Evolutionary conservation across 495 filamentous ascomycete species (phyloP).

Genomic region (Xylaria palmicola): DNA sequence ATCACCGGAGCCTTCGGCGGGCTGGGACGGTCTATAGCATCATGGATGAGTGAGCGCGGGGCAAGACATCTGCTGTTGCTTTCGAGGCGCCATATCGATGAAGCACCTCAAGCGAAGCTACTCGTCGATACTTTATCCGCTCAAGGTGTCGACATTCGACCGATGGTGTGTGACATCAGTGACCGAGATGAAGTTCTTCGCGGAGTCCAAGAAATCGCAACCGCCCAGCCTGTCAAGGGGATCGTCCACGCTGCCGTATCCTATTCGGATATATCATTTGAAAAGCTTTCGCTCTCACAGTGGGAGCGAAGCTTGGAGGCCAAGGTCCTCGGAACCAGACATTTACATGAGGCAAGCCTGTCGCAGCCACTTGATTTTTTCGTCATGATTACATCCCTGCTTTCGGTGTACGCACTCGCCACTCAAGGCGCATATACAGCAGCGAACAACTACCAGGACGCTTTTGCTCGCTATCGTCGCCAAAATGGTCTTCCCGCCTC

Average conservation of each 20-base stretch:
- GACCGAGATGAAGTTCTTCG: not conserved
- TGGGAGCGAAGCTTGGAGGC: conserved; percentile 34
- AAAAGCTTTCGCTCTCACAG: conserved; percentile 36
- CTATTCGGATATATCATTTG: conserved; percentile 41
- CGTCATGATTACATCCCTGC: conserved; percentile 49
- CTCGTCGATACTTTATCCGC: not conserved
- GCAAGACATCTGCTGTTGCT: conserved; percentile 51
- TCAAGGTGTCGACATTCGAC: not conserved
- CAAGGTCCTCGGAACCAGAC: conserved; percentile 40
- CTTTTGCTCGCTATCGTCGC: conserved; percentile 36
- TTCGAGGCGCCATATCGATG: conserved; percentile 35
- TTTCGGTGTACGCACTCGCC: conserved; percentile 44
- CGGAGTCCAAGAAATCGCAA: not conserved
- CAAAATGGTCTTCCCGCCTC: conserved; percentile 27
- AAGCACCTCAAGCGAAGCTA: not conserved
- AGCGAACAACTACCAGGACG: conserved; percentile 52
- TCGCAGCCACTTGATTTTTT: conserved; percentile 54
- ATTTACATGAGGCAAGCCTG: conserved; percentile 41
- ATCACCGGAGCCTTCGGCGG: conserved; percentile 56
- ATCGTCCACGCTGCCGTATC: conserved; percentile 41
- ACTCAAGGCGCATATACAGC: conserved; percentile 56
- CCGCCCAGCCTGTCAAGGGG: conserved; percentile 44
- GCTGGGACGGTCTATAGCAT: conserved; percentile 49
- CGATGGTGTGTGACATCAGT: conserved; percentile 12
- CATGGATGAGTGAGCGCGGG: conserved; percentile 48